These are phyloP conservation scores for Centaurea solstitialis DNA, from an alignment of 129 eudicot genomes.

Conservation along the genomic window DNA sequence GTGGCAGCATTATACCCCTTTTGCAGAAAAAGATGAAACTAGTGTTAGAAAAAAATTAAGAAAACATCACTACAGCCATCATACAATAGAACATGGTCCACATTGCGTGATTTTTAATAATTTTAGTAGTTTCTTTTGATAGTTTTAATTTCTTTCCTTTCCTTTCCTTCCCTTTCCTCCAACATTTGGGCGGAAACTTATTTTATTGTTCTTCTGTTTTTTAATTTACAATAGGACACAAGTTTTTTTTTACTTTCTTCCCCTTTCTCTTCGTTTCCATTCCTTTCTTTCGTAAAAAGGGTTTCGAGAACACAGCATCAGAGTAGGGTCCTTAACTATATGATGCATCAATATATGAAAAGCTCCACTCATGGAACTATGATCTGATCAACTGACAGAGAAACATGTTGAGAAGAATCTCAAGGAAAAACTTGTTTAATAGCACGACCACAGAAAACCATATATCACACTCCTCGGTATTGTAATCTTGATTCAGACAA, in stretches of 20 bases:
- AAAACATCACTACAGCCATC: not conserved
- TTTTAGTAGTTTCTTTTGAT: too few relatives aligned
- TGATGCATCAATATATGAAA: not conserved
- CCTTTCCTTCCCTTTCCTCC: too few relatives aligned
- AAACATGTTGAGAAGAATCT: not conserved
- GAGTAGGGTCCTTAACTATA: conserved; percentile 3
- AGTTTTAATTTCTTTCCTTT: too few relatives aligned
- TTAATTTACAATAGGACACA: too few relatives aligned
- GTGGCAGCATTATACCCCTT: not conserved
- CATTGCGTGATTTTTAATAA: not conserved
- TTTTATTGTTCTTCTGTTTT: too few relatives aligned
- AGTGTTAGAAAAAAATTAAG: not conserved
- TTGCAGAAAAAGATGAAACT: not conserved
- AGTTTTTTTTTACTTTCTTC: too few relatives aligned
- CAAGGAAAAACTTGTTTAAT: not conserved
- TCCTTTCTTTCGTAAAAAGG: too few relatives aligned
- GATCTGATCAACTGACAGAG: not conserved
- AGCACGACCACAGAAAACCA: not conserved
- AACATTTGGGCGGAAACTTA: too few relatives aligned
- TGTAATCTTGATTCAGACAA: not conserved
- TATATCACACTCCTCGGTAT: not conserved
- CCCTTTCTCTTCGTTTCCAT: too few relatives aligned
- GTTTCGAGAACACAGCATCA: not conserved
- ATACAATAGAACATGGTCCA: not conserved
- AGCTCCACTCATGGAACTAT: not conserved